Conservation (phyloP, 805 yeast species). For the Sugiyamaella valdiviana region DNA sequence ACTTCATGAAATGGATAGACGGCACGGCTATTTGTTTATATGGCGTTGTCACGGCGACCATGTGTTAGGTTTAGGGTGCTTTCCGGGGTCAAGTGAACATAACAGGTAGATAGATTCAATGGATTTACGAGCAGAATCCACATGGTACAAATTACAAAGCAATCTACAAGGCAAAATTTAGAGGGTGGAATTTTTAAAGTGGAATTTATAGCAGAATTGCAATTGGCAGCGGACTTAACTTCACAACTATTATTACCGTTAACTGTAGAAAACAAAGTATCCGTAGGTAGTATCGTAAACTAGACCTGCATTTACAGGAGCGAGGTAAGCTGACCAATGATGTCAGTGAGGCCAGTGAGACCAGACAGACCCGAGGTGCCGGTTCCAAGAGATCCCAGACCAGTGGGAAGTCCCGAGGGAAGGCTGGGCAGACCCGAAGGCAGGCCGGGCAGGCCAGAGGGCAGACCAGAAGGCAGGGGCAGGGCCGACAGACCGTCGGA, state of each 20-base stretch:
- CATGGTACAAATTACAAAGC: no score
- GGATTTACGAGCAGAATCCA: no score
- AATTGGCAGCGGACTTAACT: no score
- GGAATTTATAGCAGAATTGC: no score
- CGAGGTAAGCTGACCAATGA: conserved; percentile 4
- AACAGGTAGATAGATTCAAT: no score
- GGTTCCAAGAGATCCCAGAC: not conserved
- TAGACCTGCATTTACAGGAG: not conserved
- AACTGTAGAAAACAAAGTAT: not conserved
- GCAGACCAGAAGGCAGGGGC: conserved; percentile 6
- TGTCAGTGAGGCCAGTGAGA: conserved; percentile 1
- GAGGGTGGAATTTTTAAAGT: no score
- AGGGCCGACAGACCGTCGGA: not conserved
- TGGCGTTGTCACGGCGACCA: not conserved
- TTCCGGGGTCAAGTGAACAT: no score
- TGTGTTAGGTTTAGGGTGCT: not conserved
- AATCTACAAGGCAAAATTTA: no score
- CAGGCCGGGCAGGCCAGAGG: conserved; percentile 5
- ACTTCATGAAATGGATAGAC: not conserved
- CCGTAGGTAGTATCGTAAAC: not conserved
- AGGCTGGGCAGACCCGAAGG: not conserved
- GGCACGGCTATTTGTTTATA: not conserved
- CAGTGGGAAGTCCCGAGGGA: conserved; percentile 4
- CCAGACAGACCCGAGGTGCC: not conserved
- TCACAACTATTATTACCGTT: conserved; percentile 1